Evolutionary conservation across 2,329 filamentous ascomycete genomes (phyloP), one percentile per base, ranked within the genome.

Genomic region (Truncatella angustata): DNA sequence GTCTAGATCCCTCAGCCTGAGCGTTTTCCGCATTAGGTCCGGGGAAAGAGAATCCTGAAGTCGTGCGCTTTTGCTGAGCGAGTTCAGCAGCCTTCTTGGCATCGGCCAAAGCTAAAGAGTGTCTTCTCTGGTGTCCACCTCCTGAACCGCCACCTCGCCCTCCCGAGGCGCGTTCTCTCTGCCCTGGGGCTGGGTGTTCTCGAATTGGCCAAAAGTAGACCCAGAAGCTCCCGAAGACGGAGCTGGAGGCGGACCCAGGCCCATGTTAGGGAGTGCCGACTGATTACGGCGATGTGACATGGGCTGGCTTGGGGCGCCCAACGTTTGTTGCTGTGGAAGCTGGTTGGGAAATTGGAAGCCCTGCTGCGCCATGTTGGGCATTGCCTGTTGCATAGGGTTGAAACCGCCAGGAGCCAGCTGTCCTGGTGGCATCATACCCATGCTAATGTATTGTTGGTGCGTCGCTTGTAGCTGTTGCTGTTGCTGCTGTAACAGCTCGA

Each of bases 11-110:
- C 59, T 85, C 84, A 43, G 74, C 69, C 48, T 82, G 72, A 47
- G 80, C 75, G 57, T 83, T 80, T 34, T 81, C 82, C 49, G 86
- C 80, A 44, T 82, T 82, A 46, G 91, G 89, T 49, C 87, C 84
- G 14, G 94, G 93, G 69, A 99, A 99, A 68, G 96, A 92, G 73
- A 97, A 99, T 53, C 86, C 91, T 57, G 90, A 91, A 56, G 92
- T 91, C 51, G 93, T 96, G 70, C 92, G 83, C 76, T 97, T 97
- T 78, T 96, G 93, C 74, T 99, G 94, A 45, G 94, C 94, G 58
- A 96, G 75, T 70, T 99, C 94, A 52, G 94, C 94, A 44, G 94
- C 94, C 76, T 97, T 97, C 75, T 96, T 97, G 46, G 94, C 94
- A 72, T 99, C 94, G 34, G 92, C 90, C 58, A 99, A 78, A 57